These are phyloP conservation scores for Oryza rufipogon DNA, from an alignment of 176 grass and related monocot species.

Conservation along the genomic window DNA sequence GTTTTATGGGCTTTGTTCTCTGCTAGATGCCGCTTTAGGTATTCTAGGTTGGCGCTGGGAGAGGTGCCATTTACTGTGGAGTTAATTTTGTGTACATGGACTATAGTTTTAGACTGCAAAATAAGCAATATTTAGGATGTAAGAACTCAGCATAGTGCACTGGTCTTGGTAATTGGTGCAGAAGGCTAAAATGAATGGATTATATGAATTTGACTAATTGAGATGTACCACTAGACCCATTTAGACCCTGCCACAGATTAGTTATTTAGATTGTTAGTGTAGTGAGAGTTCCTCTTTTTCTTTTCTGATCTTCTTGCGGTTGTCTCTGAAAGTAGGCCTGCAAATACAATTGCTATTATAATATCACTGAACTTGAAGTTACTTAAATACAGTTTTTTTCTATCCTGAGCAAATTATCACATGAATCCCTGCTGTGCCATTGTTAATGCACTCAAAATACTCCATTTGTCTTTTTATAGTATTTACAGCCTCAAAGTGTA, in stretches of 20 bases:
- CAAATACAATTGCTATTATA: background rate
- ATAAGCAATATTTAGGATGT: background rate
- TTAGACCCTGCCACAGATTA: background rate
- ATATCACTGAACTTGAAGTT: background rate
- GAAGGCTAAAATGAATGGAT: background rate
- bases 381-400: conserved; percentile 1
- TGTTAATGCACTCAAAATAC: background rate
- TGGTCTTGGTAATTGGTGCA: background rate
- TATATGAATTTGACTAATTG: background rate
- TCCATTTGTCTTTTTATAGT: background rate
- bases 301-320: background rate
- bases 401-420: conserved; percentile 3
- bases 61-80: background rate
- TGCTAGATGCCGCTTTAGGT: background rate
- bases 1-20: background rate
- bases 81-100: background rate
- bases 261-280: background rate
- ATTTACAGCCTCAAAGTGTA: background rate
- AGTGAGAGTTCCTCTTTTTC: background rate
- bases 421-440: conserved; percentile 14
- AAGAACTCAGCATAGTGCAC: background rate
- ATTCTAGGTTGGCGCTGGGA: background rate
- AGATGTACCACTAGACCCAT: background rate
- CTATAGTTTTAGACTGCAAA: background rate
- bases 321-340: background rate